Evolutionary conservation across 768 basidiomycete species (phyloP).

Genomic region (Clitopilus passeckerianus): DNA sequence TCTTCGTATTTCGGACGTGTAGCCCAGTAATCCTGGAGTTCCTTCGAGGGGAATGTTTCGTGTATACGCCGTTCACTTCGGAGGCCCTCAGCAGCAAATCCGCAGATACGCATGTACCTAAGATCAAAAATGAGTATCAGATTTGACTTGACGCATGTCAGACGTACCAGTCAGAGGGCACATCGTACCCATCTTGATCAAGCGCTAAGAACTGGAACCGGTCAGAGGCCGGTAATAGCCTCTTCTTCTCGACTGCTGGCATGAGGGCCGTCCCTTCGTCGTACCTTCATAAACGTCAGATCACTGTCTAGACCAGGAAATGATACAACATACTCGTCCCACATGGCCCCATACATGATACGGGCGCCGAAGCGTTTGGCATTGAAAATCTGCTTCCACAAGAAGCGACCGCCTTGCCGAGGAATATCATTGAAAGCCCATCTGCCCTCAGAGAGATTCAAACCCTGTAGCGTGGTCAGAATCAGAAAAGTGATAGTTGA

Average conservation of each 20-base stretch:
- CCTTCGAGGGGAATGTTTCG: conserved; percentile 65
- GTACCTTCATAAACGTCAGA: conserved; percentile 40
- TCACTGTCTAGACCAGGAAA: conserved; percentile 3
- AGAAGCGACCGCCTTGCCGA: conserved; percentile 68
- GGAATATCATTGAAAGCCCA: conserved; percentile 72
- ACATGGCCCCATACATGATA: conserved; percentile 80
- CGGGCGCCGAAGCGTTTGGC: conserved; percentile 56
- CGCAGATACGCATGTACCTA: conserved; percentile 77
- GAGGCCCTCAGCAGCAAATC: conserved; percentile 65
- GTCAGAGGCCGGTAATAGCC: conserved; percentile 56
- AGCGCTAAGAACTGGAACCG: conserved; percentile 62
- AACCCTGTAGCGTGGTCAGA: conserved; percentile 41
- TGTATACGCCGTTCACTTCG: conserved; percentile 58
- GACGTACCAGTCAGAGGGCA: conserved; percentile 76
- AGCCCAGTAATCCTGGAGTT: conserved; percentile 72
- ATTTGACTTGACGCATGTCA: not conserved
- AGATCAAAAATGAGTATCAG: conserved; percentile 1
- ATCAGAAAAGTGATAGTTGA: conserved; percentile 5
- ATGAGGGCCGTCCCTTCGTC: conserved; percentile 84
- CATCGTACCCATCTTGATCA: conserved; percentile 72
- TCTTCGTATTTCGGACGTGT: conserved; percentile 55
- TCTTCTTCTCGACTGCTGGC: conserved; percentile 59
- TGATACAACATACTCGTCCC: conserved; percentile 62
- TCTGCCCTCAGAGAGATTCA: conserved; percentile 64
- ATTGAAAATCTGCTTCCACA: conserved; percentile 78